Base-by-base conservation (phyloP, 1,284 basidiomycete genomes). In the Schizophyllum commune region DNA sequence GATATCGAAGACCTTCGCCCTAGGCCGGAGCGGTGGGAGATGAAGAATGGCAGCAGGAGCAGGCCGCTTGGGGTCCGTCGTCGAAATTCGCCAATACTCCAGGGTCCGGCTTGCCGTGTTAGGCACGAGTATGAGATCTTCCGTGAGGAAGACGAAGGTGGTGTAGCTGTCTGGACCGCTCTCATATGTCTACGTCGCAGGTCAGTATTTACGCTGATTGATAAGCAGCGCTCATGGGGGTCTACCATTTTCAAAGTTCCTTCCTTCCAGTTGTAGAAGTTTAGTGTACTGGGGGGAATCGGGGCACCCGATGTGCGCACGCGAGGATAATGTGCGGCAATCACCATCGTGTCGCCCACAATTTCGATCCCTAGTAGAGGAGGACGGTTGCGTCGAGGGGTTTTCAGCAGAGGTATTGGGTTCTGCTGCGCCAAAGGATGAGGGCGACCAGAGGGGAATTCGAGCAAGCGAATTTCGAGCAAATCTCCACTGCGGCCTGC, bases 1-100 rank as follows among this genome's bases (percentile, higher is more conserved):
- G 56, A 81, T 72, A 32, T 65, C 69, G 17, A 70, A 60, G 22
- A 77, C 66, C 4, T 61, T 59, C 58, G 68, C 62, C 54, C 67
- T 60, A 22, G 68, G 60, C 6, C 63, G 60, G 6, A 81, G 69
- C 2, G 58, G 39, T 1, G 80, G 80, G 1, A 83, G 74, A 5
- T 63, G 53, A 13, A 78, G 71, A 11, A 27, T 19, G 11, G 20
- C 53, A 15, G 27, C 27, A 11, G 20, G 27, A 4, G 4, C 53
- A 21, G 53, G 53, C 15, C 20, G 19, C 11, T 21, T 11, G 13
- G 53, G 15, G 6, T 55, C 53, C 13, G 39, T 47, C 39, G 39
- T 47, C 39, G 39, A 47, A 9, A 55, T 20, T 3, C 20, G 27
- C 53, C 53, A 55, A 13, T 55, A 55, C 53, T 65, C 63, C 21